A percentile compares a stretch with the other conserved stretches of the same genome.
phyloP scores from a whole-genome alignment of 108 stramenopile genomes.

The Nitzschia sp. region DNA sequence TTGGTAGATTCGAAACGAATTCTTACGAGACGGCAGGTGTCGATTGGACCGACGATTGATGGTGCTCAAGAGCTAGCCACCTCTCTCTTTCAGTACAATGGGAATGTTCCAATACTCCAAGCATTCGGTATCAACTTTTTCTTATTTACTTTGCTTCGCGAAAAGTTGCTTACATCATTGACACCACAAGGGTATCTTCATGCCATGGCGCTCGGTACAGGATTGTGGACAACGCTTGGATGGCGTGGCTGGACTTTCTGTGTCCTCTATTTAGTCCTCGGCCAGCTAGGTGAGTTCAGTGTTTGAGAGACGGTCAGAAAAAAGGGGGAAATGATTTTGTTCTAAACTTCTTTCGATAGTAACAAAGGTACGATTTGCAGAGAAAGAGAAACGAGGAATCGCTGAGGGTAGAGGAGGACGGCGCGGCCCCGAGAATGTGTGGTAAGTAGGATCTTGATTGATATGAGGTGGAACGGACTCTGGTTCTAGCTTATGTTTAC shows the following conservation, averaged over 20 bases:
- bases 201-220: conserved; percentile 75
- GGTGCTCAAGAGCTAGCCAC: neutral
- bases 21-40: neutral
- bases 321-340: neutral
- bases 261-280: conserved; percentile 83
- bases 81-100: conserved; percentile 51
- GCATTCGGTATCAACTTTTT: conserved; percentile 64
- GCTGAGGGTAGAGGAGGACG: conserved; percentile 91
- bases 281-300: conserved; percentile 37
- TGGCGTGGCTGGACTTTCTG: conserved; percentile 90
- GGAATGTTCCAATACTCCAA: conserved; percentile 58
- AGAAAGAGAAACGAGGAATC: conserved; percentile 89
- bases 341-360: conserved; percentile 37
- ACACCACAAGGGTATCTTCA: conserved; percentile 77
- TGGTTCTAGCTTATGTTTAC: neutral
- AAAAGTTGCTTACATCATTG: conserved; percentile 74
- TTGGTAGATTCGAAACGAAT: no score
- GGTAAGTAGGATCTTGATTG: no score
- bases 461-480: neutral
- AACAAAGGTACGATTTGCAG: conserved; percentile 88
- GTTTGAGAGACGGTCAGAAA: neutral
- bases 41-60: neutral
- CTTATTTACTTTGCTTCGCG: conserved; percentile 52
- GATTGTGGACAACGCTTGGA: conserved; percentile 82
- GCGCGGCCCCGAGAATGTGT: conserved; percentile 96